Evolutionary conservation across 139 green algal species (phyloP).

Genomic region (Closterium sp.): DNA sequence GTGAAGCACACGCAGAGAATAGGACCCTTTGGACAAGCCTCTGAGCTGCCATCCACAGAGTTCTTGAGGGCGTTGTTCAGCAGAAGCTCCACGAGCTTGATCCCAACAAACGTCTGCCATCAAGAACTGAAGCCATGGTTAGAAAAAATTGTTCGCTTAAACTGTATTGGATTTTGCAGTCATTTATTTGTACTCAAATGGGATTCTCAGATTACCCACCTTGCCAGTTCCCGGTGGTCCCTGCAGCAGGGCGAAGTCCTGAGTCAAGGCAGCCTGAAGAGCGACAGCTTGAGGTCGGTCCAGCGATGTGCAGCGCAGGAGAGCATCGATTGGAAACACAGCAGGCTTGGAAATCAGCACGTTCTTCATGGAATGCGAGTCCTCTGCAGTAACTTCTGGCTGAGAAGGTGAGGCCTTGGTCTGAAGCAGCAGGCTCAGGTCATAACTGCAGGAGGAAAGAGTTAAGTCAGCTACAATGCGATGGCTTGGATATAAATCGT

Average conservation of each 20-base stretch:
- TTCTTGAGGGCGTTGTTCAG: conserved; percentile 56
- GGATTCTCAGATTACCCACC: background rate
- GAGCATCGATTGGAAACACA: background rate
- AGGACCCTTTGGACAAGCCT: conserved; percentile 27
- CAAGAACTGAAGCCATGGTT: conserved; percentile 26
- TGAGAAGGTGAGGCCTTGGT: background rate
- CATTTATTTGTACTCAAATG: background rate
- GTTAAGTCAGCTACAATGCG: background rate
- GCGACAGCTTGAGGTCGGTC: conserved; percentile 57
- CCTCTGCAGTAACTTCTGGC: background rate
- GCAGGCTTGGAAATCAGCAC: background rate
- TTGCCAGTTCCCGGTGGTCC: conserved; percentile 70
- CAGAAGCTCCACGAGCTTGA: conserved; percentile 58
- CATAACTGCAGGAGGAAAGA: background rate
- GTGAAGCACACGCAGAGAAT: conserved; percentile 67
- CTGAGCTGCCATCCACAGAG: conserved; percentile 18
- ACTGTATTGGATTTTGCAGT: background rate
- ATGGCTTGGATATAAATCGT: background rate
- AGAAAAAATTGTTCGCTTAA: background rate
- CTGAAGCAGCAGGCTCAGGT: background rate
- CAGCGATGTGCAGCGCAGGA: conserved; percentile 37
- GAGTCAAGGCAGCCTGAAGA: conserved; percentile 53
- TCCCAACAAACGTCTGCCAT: conserved; percentile 66
- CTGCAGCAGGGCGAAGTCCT: conserved; percentile 71
- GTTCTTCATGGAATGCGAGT: background rate